Evolutionary conservation across 164 flowering plant genomes (phyloP).

Genomic region (Malania oleifera): DNA sequence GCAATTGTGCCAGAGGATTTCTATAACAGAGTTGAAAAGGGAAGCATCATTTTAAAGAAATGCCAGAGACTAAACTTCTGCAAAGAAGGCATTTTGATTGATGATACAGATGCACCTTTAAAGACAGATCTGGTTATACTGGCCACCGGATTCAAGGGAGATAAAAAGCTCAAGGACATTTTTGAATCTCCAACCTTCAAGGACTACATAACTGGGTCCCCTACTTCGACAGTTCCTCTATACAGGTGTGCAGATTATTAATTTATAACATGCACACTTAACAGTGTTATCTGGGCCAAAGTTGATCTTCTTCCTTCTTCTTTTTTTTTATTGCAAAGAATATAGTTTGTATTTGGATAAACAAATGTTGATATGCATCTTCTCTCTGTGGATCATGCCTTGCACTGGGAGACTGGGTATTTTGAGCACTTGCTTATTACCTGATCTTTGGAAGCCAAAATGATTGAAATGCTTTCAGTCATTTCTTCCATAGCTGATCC

Average conservation of each 20-base stretch:
- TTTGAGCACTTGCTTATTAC: too few relatives aligned
- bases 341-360: too few relatives aligned
- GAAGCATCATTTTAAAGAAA: conserved; percentile 53
- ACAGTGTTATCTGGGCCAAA: too few relatives aligned
- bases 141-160: conserved; percentile 59
- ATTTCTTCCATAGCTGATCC: too few relatives aligned
- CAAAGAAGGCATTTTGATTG: conserved; percentile 41
- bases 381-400: too few relatives aligned
- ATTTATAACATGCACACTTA: background rate
- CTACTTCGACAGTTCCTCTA: conserved; percentile 30
- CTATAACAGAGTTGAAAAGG: conserved; percentile 53
- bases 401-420: too few relatives aligned
- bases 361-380: too few relatives aligned
- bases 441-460: too few relatives aligned
- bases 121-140: conserved; percentile 55
- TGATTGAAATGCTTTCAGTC: too few relatives aligned
- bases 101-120: conserved; percentile 26
- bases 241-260: conserved; percentile 37
- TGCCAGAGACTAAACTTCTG: conserved; percentile 41
- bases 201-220: conserved; percentile 27
- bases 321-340: too few relatives aligned
- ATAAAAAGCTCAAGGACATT: conserved; percentile 42
- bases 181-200: conserved; percentile 40
- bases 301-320: too few relatives aligned
- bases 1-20: conserved; percentile 42